Percentiles rank a stretch among this genome's conserved stretches.
These are phyloP conservation scores for Cucurbita maxima DNA, from an alignment of 306 rosid genomes.

Conservation along the genomic window DNA sequence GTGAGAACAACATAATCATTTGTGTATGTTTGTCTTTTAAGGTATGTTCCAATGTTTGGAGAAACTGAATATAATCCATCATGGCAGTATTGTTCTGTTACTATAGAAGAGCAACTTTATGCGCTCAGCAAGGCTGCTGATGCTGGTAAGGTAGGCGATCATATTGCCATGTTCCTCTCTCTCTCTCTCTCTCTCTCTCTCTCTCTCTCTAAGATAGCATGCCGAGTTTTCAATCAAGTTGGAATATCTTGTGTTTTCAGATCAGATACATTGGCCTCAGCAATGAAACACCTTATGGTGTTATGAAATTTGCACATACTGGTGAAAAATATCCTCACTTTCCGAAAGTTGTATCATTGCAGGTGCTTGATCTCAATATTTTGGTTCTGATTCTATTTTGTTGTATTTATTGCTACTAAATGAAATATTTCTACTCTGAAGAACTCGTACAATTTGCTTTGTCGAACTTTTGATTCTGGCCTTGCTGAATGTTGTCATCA, in stretches of 20 bases:
- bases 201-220: neutral
- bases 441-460: conserved; percentile 71
- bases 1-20: neutral
- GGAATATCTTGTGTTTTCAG: conserved; percentile 22
- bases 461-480: conserved; percentile 80
- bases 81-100: conserved; percentile 40
- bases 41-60: conserved; percentile 90
- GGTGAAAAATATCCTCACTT: conserved; percentile 29
- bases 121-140: conserved; percentile 48
- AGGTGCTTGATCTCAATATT: conserved; percentile 32
- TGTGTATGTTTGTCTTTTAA: conserved; percentile 16
- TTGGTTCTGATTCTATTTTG: neutral
- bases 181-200: conserved; percentile 4
- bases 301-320: conserved; percentile 76
- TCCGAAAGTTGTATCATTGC: conserved; percentile 63
- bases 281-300: conserved; percentile 85
- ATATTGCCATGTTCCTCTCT: conserved; percentile 4
- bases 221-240: neutral
- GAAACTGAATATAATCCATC: conserved; percentile 69
- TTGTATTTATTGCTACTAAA: conserved; percentile 15
- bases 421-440: conserved; percentile 14
- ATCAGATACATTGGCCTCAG: conserved; percentile 77
- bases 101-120: conserved; percentile 66
- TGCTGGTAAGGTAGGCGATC: conserved; percentile 54
- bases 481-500: conserved; percentile 89